A percentile compares a stretch with the other conserved stretches of the same genome.
These are phyloP conservation scores for Leucosporidium scottii DNA, from an alignment of 768 basidiomycete species.

Conservation along the genomic window DNA sequence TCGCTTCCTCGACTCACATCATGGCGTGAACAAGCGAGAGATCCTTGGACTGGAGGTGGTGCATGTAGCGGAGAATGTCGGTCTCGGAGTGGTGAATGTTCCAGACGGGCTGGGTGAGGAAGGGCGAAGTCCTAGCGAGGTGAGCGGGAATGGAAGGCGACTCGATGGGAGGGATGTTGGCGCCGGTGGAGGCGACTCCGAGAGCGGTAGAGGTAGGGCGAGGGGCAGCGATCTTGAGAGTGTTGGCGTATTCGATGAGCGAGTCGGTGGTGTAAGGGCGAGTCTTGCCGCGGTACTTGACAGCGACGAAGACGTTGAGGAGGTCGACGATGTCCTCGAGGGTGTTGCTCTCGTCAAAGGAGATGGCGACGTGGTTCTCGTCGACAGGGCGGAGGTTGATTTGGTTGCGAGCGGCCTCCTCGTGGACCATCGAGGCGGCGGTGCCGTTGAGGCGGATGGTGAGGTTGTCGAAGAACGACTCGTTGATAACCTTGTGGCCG, in stretches of 20 bases:
- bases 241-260: constrained; percentile 38
- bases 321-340: constrained; percentile 66
- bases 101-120: constrained; percentile 81
- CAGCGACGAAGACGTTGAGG: constrained; percentile 71
- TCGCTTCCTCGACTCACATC: constrained; percentile 48
- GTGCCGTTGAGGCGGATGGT: constrained; percentile 57
- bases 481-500: constrained; percentile 61
- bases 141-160: constrained; percentile 50
- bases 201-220: constrained; percentile 40
- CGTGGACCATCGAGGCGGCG: constrained; percentile 60
- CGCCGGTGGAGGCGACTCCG: constrained; percentile 49
- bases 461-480: constrained; percentile 80
- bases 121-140: constrained; percentile 51
- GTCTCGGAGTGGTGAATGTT: constrained; percentile 98
- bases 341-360: constrained; percentile 83
- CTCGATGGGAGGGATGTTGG: constrained; percentile 30
- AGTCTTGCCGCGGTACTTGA: constrained; percentile 40
- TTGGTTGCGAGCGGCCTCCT: constrained; percentile 54
- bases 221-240: constrained; percentile 48
- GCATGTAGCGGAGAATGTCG: constrained; percentile 90
- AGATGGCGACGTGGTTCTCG: constrained; percentile 68
- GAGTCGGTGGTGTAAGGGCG: constrained; percentile 35
- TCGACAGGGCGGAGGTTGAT: constrained; percentile 81
- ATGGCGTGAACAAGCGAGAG: constrained; percentile 90
- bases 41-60: constrained; percentile 89